Evolutionary conservation across 192 early-diverging fungal species (phyloP).

Genomic region (Physocladia obscura): DNA sequence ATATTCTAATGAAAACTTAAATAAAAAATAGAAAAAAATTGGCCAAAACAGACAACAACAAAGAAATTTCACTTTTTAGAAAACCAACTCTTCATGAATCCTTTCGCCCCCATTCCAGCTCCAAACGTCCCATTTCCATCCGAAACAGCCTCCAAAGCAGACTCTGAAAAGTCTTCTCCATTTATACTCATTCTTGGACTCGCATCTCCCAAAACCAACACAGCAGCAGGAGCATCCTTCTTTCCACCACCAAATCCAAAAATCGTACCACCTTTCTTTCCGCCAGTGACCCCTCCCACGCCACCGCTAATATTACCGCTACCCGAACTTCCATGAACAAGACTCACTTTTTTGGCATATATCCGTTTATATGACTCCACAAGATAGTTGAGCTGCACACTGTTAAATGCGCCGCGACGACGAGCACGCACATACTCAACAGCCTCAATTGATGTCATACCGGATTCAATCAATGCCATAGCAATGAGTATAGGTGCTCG

Average conservation of each 20-base stretch:
- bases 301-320: no score
- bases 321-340: no score
- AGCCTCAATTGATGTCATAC: slow-evolving; percentile 71
- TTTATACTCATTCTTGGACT: slow-evolving; percentile 7
- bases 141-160: not conserved
- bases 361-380: slow-evolving; percentile 42
- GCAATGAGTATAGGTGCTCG: slow-evolving; percentile 68
- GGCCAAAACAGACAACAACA: not conserved
- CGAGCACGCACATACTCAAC: slow-evolving; percentile 67
- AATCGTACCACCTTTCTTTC: not conserved
- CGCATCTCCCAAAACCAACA: not conserved
- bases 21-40: not conserved
- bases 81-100: not conserved
- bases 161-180: not conserved
- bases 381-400: slow-evolving; percentile 61
- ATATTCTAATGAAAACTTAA: not conserved
- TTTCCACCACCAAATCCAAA: slow-evolving; percentile 1
- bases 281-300: not conserved
- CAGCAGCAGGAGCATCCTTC: no score
- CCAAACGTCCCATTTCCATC: not conserved
- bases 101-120: not conserved
- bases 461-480: slow-evolving; percentile 71
- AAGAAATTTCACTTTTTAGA: not conserved
- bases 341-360: slow-evolving; percentile 10
- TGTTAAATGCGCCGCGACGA: slow-evolving; percentile 75